Percentiles rank a stretch among this genome's conserved stretches.
These are phyloP conservation scores for Sarcodon aspratus DNA, from an alignment of 768 basidiomycete species.

Conservation along the genomic window DNA sequence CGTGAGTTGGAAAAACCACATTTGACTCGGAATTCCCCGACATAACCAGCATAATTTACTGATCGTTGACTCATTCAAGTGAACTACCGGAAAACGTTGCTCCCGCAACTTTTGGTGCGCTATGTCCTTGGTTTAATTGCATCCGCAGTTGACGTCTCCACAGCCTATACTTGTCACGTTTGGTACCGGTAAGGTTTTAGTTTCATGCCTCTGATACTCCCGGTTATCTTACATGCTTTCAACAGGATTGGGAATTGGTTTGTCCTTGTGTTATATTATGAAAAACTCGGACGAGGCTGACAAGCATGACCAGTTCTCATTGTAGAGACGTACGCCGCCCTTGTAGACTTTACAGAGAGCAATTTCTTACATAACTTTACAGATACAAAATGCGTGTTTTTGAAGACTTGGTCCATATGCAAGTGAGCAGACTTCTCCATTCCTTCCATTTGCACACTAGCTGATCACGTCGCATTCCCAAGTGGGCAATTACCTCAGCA, in stretches of 20 bases:
- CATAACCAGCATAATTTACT: not conserved
- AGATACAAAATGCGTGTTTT: not conserved
- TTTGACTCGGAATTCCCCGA: too few species aligned
- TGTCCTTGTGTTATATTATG: too few species aligned
- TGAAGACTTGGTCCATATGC: not conserved
- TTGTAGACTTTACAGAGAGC: too few species aligned
- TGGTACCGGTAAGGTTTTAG: not conserved
- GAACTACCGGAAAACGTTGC: not conserved
- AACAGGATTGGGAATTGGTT: too few species aligned
- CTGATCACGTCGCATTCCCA: not conserved
- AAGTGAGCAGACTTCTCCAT: not conserved
- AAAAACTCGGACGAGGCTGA: too few species aligned
- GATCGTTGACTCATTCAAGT: not conserved
- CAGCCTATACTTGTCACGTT: not conserved
- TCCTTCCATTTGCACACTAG: not conserved
- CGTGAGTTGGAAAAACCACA: not conserved
- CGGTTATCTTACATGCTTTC: too few species aligned
- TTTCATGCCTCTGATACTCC: too few species aligned
- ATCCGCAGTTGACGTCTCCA: not conserved
- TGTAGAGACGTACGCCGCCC: too few species aligned
- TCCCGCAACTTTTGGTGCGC: not conserved
- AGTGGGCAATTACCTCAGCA: not conserved
- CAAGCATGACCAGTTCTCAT: too few species aligned
- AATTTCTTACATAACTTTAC: not conserved
- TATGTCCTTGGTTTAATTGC: not conserved